A percentile compares a stretch with the other conserved stretches of the same genome.
These are phyloP conservation scores for Willaertia magna DNA, from an alignment of 208 protist species.

Conservation along the genomic window DNA sequence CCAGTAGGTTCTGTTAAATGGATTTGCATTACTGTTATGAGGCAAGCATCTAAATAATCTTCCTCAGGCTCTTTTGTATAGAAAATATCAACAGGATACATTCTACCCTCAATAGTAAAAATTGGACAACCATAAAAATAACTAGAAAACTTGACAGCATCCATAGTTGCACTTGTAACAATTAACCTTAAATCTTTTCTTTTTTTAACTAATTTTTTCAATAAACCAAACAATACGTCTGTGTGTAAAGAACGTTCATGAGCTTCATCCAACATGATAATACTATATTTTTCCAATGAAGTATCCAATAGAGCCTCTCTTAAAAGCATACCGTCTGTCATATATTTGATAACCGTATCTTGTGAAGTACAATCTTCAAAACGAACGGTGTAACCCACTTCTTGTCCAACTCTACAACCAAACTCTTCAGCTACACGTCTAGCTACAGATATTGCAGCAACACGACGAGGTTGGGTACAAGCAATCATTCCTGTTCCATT, in stretches of 20 bases:
- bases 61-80: conserved; percentile 79
- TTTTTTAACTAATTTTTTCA: conserved; percentile 70
- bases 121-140: conserved; percentile 93
- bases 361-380: conserved; percentile 90
- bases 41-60: conserved; percentile 90
- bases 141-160: conserved; percentile 88
- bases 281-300: conserved; percentile 68
- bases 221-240: conserved; percentile 92
- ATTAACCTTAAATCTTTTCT: conserved; percentile 88
- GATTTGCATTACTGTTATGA: conserved; percentile 93
- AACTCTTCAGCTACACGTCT: conserved; percentile 95
- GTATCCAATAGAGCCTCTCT: conserved; percentile 86
- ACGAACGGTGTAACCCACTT: conserved; percentile 95
- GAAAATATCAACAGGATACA: conserved; percentile 81
- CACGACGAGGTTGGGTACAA: conserved; percentile 94
- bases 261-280: conserved; percentile 98
- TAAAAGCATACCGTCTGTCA: conserved; percentile 97
- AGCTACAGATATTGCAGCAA: conserved; percentile 92
- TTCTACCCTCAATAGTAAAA: conserved; percentile 91
- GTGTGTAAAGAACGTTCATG: conserved; percentile 97
- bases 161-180: conserved; percentile 93
- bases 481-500: conserved; percentile 54
- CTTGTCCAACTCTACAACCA: conserved; percentile 79
- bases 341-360: conserved; percentile 90
- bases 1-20: conserved; percentile 85